phyloP scores from a whole-genome alignment of 176 grass and related monocot species.

The Eragrostis curvula region DNA sequence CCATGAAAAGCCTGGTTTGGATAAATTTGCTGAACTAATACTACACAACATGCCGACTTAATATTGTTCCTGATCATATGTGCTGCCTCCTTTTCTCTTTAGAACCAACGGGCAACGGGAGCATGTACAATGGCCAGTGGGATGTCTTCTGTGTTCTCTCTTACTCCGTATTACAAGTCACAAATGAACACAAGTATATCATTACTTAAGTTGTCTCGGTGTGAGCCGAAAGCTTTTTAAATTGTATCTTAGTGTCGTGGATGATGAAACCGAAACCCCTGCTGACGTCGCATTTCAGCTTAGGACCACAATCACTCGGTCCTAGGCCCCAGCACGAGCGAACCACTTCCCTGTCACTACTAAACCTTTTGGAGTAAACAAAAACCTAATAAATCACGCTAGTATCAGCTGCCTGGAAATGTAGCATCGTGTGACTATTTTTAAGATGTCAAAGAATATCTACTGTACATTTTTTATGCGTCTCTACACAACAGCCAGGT shows the following conservation, averaged over 20 bases:
- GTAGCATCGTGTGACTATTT: conserved; percentile 15
- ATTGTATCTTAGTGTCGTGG: neutral
- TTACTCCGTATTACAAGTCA: too few relatives aligned
- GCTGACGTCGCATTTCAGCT: neutral
- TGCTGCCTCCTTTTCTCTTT: neutral
- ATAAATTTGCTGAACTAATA: too few relatives aligned
- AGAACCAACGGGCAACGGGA: neutral
- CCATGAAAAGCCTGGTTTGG: neutral
- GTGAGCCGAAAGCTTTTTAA: neutral
- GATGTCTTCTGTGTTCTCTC: neutral
- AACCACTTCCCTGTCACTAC: neutral
- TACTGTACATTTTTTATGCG: too few relatives aligned
- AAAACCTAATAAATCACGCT: neutral
- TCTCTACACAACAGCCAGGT: conserved; percentile 31
- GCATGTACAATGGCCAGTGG: neutral
- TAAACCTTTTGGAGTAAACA: conserved; percentile 18
- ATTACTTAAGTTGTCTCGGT: too few relatives aligned
- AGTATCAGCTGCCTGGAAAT: conserved; percentile 27
- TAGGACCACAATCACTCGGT: conserved; percentile 18
- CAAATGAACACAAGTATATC: too few relatives aligned
- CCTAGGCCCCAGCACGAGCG: neutral
- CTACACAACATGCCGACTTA: too few relatives aligned
- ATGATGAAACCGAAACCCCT: neutral
- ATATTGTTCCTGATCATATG: neutral
- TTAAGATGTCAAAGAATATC: neutral